Evolutionary conservation across 2,329 filamentous ascomycete species (phyloP), one percentile per base, ranked within the genome.

Genomic region (Colletotrichum gloeosporioides): DNA sequence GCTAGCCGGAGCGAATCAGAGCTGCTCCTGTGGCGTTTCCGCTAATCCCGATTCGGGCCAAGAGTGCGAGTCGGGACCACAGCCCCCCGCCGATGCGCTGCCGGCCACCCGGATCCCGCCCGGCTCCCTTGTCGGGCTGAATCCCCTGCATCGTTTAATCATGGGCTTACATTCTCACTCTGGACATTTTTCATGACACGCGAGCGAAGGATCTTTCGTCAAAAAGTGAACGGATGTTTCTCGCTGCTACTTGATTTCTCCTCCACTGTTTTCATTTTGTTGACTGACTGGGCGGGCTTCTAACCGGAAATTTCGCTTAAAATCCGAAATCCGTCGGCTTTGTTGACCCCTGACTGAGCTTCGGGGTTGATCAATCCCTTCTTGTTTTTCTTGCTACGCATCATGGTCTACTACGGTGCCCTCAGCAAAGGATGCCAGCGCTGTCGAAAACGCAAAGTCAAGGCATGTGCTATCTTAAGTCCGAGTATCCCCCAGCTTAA

Each of bases 391-490:
- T 31, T 27, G 8, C 16, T 9, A 16, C 32, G 32, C 61, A 49
- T 32, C 2, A 81, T 81, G 79, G 80, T 75, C 25, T 81, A 79
- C 32, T 77, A 79, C 66, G 80, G 79, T 13, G 67, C 31, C 8
- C 61, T 79, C 31, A 80, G 79, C 64, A 79, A 79, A 77, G 80
- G 81, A 34, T 82, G 81, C 55, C 75, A 82, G 64, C 78, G 79
- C 27, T 82, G 80, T 70, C 81, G 80, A 25, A 74, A 77, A 63
- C 80, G 79, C 12, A 82, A 82, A 57, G 70, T 82, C 66, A 80
- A 80, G 79, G 80, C 66, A 79, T 36, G 74, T 71, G 29, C 6
- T 44, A 18, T 36, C n/a, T 18, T 4, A 61, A 65, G 2, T 36
- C 18, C 31, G 31, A n/a, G 10, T 39, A 49, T 32, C 10, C 34